phyloP scores from a whole-genome alignment of 2,329 filamentous ascomycete species.

The Delphinella strobiligena region DNA sequence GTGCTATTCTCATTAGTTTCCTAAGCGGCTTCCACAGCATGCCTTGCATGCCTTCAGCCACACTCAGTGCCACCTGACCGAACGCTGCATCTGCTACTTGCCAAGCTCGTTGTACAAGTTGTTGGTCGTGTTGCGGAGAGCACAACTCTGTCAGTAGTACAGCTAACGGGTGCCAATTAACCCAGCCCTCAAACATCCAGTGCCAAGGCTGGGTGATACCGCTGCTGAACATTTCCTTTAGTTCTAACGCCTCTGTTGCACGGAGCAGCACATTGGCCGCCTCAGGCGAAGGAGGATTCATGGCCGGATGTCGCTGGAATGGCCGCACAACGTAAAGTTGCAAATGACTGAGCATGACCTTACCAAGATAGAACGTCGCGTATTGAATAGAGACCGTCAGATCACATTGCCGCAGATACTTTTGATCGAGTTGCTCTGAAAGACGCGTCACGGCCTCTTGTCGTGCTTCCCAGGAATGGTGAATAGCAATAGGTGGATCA shows the following conservation, averaged over 20 bases:
- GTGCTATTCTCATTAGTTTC: conserved; percentile 6
- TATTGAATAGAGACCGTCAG: background rate
- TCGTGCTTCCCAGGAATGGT: conserved; percentile 4
- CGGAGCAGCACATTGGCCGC: conserved; percentile 3
- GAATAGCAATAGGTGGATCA: background rate
- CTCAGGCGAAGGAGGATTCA: conserved; percentile 3
- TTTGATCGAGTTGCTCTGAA: background rate
- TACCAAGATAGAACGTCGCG: conserved; percentile 1
- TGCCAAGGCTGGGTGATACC: conserved; percentile 5
- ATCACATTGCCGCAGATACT: background rate
- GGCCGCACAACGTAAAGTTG: conserved; percentile 5
- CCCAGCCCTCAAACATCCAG: conserved; percentile 6
- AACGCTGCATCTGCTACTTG: conserved; percentile 1
- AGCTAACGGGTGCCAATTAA: conserved; percentile 5
- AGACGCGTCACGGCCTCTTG: conserved; percentile 1
- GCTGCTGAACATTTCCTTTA: conserved; percentile 1
- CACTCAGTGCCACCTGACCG: background rate
- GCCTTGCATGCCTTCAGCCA: conserved; percentile 4
- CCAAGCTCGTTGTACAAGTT: conserved; percentile 4
- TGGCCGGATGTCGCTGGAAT: conserved; percentile 2
- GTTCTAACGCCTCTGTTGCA: conserved; percentile 3
- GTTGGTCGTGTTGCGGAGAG: conserved; percentile 3
- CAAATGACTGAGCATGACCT: conserved; percentile 1
- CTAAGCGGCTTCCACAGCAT: conserved; percentile 4
- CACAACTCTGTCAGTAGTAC: conserved; percentile 3